Evolutionary conservation across 2,329 filamentous ascomycete species (phyloP).

Genomic region (Penicillium sp.): DNA sequence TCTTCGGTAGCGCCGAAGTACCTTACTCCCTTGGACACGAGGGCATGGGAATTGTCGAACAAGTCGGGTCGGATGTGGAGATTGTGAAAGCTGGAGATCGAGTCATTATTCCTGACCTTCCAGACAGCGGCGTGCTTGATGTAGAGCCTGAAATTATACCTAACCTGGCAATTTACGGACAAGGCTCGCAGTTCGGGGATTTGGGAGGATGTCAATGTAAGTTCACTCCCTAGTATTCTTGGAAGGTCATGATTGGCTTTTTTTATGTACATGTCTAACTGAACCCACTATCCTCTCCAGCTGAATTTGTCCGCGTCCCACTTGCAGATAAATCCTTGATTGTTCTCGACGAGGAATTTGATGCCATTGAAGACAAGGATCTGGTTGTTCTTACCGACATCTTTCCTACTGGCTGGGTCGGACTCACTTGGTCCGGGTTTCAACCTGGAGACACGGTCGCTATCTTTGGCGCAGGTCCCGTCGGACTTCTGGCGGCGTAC

Average conservation of each 20-base stretch:
- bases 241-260: neutral
- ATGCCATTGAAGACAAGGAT: neutral
- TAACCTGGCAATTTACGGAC: neutral
- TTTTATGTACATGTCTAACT: neutral
- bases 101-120: constrained; percentile 26
- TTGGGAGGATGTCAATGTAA: constrained; percentile 16
- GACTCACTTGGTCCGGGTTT: constrained; percentile 43
- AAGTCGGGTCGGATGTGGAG: constrained; percentile 21
- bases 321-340: constrained; percentile 22
- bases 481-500: neutral
- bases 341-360: constrained; percentile 4
- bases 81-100: constrained; percentile 23
- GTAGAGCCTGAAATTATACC: neutral
- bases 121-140: constrained; percentile 10
- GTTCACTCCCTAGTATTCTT: neutral
- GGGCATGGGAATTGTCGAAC: constrained; percentile 22
- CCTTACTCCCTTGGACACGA: constrained; percentile 30
- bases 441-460: constrained; percentile 31
- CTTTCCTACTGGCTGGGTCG: constrained; percentile 45
- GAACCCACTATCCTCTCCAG: constrained; percentile 1
- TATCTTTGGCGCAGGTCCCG: neutral
- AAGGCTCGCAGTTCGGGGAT: constrained; percentile 3
- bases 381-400: constrained; percentile 37
- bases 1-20: constrained; percentile 18
- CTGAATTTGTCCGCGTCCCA: constrained; percentile 24